Percentiles rank a stretch among this genome's conserved stretches.
Conservation (phyloP, 345 rosid genomes). For the Acer campestre region DNA sequence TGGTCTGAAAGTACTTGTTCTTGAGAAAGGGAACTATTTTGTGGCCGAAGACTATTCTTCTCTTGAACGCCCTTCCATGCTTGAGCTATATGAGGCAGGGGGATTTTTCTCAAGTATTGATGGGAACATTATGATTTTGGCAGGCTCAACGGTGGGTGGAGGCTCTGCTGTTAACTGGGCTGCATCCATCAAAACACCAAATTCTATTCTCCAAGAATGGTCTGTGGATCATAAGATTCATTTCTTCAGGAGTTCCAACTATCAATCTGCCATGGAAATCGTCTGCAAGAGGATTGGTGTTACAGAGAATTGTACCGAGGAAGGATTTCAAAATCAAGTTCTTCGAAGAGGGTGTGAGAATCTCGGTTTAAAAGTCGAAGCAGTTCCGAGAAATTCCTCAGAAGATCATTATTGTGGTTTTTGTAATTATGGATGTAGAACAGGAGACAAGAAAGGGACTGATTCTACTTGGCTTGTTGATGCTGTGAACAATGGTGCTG, state of each 20-base stretch:
- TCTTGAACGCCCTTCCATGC: conserved; percentile 67
- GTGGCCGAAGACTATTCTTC: conserved; percentile 51
- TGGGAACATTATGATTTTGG: conserved; percentile 47
- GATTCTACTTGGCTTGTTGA: conserved; percentile 68
- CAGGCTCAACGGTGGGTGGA: conserved; percentile 71
- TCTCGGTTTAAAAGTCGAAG: conserved; percentile 53
- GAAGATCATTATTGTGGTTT: conserved; percentile 64
- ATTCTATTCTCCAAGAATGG: conserved; percentile 59
- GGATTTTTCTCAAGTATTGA: conserved; percentile 45
- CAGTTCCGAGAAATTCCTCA: conserved; percentile 51
- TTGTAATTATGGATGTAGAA: conserved; percentile 59
- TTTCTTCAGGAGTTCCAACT: conserved; percentile 41
- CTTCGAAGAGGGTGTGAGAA: conserved; percentile 68
- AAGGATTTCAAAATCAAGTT: conserved; percentile 69
- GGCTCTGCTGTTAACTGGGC: conserved; percentile 75
- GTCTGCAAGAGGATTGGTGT: conserved; percentile 58
- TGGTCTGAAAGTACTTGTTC: conserved; percentile 57
- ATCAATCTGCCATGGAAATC: conserved; percentile 52
- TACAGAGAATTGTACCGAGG: conserved; percentile 40
- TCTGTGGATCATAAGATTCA: conserved; percentile 43
- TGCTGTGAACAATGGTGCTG: conserved; percentile 57
- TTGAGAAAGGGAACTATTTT: conserved; percentile 76
- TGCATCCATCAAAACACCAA: conserved; percentile 55
- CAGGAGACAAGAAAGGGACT: conserved; percentile 67
- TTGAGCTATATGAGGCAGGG: conserved; percentile 52